Percentiles rank a stretch among this genome's conserved stretches.
Conservation (phyloP, 495 filamentous ascomycete species). For the Aspergillus ostianus region DNA sequence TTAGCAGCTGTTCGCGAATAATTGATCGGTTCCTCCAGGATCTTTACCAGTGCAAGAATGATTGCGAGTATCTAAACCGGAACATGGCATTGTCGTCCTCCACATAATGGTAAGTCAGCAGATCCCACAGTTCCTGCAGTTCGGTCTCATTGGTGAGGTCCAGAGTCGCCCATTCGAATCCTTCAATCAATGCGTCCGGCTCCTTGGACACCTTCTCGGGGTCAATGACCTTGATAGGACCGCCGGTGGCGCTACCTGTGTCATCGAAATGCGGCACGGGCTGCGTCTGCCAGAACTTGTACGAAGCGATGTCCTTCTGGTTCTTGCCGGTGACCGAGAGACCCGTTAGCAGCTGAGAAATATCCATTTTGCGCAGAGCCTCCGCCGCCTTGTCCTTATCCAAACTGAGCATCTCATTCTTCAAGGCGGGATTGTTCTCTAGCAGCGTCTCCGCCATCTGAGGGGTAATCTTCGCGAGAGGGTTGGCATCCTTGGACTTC, state of each 20-base stretch:
- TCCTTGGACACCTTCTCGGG: conserved; percentile 72
- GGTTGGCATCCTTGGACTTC: conserved; percentile 30
- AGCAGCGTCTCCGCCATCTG: conserved; percentile 45
- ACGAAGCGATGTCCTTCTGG: conserved; percentile 89
- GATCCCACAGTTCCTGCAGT: conserved; percentile 80
- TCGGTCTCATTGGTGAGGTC: conserved; percentile 69
- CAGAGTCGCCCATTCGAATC: conserved; percentile 92
- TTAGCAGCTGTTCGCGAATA: conserved; percentile 4
- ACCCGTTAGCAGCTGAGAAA: conserved; percentile 81
- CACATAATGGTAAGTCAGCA: conserved; percentile 90
- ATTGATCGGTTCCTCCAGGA: neutral
- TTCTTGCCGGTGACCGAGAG: conserved; percentile 75
- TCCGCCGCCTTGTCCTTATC: conserved; percentile 53
- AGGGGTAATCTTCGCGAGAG: conserved; percentile 33
- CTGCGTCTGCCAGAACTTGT: conserved; percentile 98
- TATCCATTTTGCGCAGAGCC: conserved; percentile 66
- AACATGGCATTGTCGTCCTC: conserved; percentile 97
- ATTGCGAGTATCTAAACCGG: conserved; percentile 87
- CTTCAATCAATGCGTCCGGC: conserved; percentile 61
- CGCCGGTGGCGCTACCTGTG: conserved; percentile 45
- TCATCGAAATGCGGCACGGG: conserved; percentile 83
- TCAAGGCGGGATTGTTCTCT: conserved; percentile 51
- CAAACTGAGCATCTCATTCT: conserved; percentile 45
- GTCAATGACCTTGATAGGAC: conserved; percentile 68
- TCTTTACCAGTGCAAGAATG: conserved; percentile 82